Evolutionary conservation across 2,329 filamentous ascomycete species (phyloP).

Genomic region (Fusarium nodosum): DNA sequence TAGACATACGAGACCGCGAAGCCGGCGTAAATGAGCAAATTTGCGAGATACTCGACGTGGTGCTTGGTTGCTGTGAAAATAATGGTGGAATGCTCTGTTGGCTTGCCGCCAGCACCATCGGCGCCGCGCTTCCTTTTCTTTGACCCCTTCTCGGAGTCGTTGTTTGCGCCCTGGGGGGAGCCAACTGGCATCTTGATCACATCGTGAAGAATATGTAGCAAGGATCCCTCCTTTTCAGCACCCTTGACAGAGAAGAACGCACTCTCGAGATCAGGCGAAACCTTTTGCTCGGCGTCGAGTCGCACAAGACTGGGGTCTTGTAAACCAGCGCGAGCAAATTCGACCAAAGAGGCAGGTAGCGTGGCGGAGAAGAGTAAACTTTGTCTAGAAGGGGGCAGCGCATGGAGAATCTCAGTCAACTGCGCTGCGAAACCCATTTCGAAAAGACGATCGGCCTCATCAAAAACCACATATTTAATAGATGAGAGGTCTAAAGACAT

Average conservation of each 20-base stretch:
- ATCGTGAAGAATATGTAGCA: slow-evolving; percentile 90
- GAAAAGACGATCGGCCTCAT: slow-evolving; percentile 96
- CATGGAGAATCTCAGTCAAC: slow-evolving; percentile 91
- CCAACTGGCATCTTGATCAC: slow-evolving; percentile 90
- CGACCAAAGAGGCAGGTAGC: slow-evolving; percentile 91
- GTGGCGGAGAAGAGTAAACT: slow-evolving; percentile 97
- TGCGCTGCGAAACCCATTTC: slow-evolving; percentile 99
- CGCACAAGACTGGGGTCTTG: slow-evolving; percentile 93
- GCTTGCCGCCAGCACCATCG: slow-evolving; percentile 70
- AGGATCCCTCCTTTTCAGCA: slow-evolving; percentile 91
- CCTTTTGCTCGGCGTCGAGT: slow-evolving; percentile 93
- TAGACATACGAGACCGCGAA: slow-evolving; percentile 96
- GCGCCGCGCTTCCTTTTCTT: slow-evolving; percentile 80
- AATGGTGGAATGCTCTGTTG: slow-evolving; percentile 92
- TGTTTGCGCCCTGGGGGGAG: slow-evolving; percentile 66
- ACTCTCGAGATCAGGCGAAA: slow-evolving; percentile 94
- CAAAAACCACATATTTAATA: slow-evolving; percentile 94
- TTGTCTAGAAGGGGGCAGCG: slow-evolving; percentile 85
- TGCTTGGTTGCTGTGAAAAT: slow-evolving; percentile 96
- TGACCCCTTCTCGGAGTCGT: slow-evolving; percentile 59
- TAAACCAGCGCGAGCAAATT: slow-evolving; percentile 93
- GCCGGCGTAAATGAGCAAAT: slow-evolving; percentile 82
- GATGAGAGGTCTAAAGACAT: slow-evolving; percentile 94
- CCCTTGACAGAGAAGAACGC: slow-evolving; percentile 96
- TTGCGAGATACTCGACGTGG: slow-evolving; percentile 92